Evolutionary conservation across 129 eudicot species (phyloP).

Genomic region (Ambrosia trifida): DNA sequence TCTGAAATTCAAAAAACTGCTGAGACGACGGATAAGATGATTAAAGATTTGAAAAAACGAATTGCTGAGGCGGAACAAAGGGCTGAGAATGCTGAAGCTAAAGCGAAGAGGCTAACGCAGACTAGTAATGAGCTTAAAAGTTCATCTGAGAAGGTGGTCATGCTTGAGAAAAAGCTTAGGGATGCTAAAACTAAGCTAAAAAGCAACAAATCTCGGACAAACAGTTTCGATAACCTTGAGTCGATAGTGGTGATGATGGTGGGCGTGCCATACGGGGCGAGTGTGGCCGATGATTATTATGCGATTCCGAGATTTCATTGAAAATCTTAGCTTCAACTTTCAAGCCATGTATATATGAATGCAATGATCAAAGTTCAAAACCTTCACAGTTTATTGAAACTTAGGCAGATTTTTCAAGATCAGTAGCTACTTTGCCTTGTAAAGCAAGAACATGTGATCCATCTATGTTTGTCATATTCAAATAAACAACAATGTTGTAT

Average conservation of each 20-base stretch:
- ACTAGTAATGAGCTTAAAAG: conserved; percentile 38
- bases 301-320: conserved; percentile 34
- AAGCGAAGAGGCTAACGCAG: conserved; percentile 45
- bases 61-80: conserved; percentile 43
- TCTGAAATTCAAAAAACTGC: conserved; percentile 17
- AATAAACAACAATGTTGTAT: conserved; percentile 6
- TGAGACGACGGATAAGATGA: conserved; percentile 22
- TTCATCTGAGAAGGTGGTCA: conserved; percentile 45
- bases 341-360: conserved; percentile 4
- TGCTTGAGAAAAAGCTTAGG: conserved; percentile 61
- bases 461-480: neutral
- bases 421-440: neutral
- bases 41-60: conserved; percentile 31
- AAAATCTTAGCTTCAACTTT: neutral
- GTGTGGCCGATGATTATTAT: conserved; percentile 35
- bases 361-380: neutral
- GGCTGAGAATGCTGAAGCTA: conserved; percentile 62
- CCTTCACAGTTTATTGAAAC: conserved; percentile 17
- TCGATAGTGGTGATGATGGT: conserved; percentile 38
- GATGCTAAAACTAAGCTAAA: conserved; percentile 60
- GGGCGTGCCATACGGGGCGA: conserved; percentile 4
- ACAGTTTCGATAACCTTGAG: conserved; percentile 34
- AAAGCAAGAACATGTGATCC: neutral
- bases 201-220: conserved; percentile 19
- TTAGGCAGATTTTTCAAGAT: conserved; percentile 20